phyloP scores from a whole-genome alignment of 2,329 filamentous ascomycete genomes.

The Aureobasidium leucospermi region DNA sequence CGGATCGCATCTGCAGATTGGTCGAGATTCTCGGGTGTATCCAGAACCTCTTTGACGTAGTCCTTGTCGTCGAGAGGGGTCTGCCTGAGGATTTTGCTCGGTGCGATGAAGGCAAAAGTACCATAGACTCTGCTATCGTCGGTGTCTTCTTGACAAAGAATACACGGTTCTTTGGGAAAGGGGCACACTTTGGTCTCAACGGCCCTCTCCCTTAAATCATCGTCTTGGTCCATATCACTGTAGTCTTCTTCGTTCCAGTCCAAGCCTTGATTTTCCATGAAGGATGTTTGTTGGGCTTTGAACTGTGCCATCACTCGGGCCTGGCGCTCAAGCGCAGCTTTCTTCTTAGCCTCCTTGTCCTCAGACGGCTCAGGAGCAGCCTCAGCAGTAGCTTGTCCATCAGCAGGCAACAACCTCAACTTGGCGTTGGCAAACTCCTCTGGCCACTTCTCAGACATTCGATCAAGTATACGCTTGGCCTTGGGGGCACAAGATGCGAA shows the following conservation, averaged over 20 bases:
- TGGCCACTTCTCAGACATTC: slow-evolving; percentile 77
- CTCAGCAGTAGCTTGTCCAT: background rate
- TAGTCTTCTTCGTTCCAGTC: slow-evolving; percentile 84
- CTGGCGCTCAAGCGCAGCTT: slow-evolving; percentile 80
- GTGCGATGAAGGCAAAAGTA: slow-evolving; percentile 81
- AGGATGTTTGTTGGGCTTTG: slow-evolving; percentile 93
- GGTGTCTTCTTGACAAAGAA: slow-evolving; percentile 92
- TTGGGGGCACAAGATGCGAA: slow-evolving; percentile 80
- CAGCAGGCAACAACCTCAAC: slow-evolving; percentile 43
- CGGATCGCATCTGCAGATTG: slow-evolving; percentile 73
- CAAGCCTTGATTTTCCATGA: slow-evolving; percentile 80
- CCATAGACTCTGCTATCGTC: slow-evolving; percentile 84
- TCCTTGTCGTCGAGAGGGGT: slow-evolving; percentile 77
- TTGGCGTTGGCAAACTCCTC: slow-evolving; percentile 64
- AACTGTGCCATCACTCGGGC: slow-evolving; percentile 96
- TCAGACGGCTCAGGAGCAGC: slow-evolving; percentile 61
- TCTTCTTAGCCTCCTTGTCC: slow-evolving; percentile 72
- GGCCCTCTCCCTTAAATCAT: slow-evolving; percentile 53
- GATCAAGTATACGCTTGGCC: slow-evolving; percentile 72
- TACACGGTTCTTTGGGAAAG: slow-evolving; percentile 88
- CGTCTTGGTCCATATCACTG: slow-evolving; percentile 62
- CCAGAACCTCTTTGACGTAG: slow-evolving; percentile 73
- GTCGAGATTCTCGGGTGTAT: slow-evolving; percentile 75
- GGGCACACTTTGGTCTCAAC: slow-evolving; percentile 72
- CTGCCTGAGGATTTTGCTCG: slow-evolving; percentile 79